Percentiles rank a stretch among this genome's conserved stretches.
These are phyloP conservation scores for Pythium biforme DNA, from an alignment of 352 stramenopile genomes.

Conservation along the genomic window DNA sequence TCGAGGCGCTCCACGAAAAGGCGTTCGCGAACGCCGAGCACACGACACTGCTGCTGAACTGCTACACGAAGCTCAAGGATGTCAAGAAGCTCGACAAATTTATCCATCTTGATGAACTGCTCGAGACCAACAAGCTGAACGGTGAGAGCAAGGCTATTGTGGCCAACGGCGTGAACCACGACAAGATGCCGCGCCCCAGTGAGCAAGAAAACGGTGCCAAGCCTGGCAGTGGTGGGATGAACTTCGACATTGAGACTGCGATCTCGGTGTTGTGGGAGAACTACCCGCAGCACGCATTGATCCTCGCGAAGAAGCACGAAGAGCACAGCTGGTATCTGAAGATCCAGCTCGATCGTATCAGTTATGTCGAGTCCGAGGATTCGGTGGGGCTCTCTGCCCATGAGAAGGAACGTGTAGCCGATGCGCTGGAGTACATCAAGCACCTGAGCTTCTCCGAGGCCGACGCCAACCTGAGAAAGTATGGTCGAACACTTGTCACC, in stretches of 20 bases:
- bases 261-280: constrained; percentile 92
- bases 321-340: constrained; percentile 92
- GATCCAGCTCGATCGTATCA: constrained; percentile 91
- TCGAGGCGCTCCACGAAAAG: constrained; percentile 93
- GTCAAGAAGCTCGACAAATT: constrained; percentile 93
- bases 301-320: constrained; percentile 87
- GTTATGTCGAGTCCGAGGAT: constrained; percentile 81
- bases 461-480: constrained; percentile 84
- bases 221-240: constrained; percentile 39
- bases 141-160: constrained; percentile 2
- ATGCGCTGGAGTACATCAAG: constrained; percentile 91
- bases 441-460: constrained; percentile 82
- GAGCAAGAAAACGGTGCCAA: constrained; percentile 26
- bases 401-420: constrained; percentile 81
- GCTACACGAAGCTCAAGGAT: constrained; percentile 94
- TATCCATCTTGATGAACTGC: constrained; percentile 82
- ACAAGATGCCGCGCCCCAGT: constrained; percentile 21
- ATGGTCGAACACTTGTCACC: constrained; percentile 88
- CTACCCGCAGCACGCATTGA: constrained; percentile 89
- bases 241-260: constrained; percentile 92
- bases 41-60: constrained; percentile 94
- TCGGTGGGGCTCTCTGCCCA: constrained; percentile 59
- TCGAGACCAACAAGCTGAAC: constrained; percentile 37
- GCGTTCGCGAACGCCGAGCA: constrained; percentile 90
- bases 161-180: constrained; percentile 1